A percentile compares a stretch with the other conserved stretches of the same genome.
These are phyloP conservation scores for Parafenestella ontariensis DNA, from an alignment of 2,329 filamentous ascomycete species.

Conservation along the genomic window DNA sequence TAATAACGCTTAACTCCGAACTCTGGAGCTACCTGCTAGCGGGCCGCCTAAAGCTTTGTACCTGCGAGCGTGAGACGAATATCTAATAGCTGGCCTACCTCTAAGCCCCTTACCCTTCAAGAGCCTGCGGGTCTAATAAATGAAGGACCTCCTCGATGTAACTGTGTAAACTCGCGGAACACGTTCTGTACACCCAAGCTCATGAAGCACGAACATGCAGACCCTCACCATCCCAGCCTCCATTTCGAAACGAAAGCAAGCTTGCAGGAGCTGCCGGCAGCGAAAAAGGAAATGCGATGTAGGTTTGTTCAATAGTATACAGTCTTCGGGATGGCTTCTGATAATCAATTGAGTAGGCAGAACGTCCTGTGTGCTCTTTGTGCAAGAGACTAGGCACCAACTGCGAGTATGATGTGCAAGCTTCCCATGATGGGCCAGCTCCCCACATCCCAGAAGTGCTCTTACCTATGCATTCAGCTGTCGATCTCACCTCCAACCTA, in stretches of 20 bases:
- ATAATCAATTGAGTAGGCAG: constrained; percentile 23
- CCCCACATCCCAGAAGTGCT: background rate
- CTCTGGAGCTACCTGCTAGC: constrained; percentile 8
- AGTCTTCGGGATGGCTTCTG: constrained; percentile 14
- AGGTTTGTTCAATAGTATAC: constrained; percentile 1
- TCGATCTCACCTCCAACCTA: background rate
- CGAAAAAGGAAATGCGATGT: constrained; percentile 46
- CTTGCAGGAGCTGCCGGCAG: constrained; percentile 40
- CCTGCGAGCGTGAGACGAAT: background rate
- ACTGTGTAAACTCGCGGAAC: background rate
- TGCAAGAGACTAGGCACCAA: constrained; percentile 32
- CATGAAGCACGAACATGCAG: constrained; percentile 14
- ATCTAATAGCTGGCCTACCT: background rate
- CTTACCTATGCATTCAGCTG: background rate
- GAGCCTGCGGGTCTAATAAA: background rate
- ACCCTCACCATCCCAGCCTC: constrained; percentile 32
- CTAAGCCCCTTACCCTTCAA: background rate
- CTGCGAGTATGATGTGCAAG: constrained; percentile 29
- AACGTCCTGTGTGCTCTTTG: constrained; percentile 29
- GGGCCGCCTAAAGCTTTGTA: background rate
- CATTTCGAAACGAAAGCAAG: constrained; percentile 42
- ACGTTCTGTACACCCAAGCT: background rate
- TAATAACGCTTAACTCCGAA: constrained; percentile 8
- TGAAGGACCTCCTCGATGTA: background rate
- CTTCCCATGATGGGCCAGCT: background rate